These are phyloP conservation scores for Kazachstania taianensis DNA, from an alignment of 805 yeast species.

Conservation along the genomic window DNA sequence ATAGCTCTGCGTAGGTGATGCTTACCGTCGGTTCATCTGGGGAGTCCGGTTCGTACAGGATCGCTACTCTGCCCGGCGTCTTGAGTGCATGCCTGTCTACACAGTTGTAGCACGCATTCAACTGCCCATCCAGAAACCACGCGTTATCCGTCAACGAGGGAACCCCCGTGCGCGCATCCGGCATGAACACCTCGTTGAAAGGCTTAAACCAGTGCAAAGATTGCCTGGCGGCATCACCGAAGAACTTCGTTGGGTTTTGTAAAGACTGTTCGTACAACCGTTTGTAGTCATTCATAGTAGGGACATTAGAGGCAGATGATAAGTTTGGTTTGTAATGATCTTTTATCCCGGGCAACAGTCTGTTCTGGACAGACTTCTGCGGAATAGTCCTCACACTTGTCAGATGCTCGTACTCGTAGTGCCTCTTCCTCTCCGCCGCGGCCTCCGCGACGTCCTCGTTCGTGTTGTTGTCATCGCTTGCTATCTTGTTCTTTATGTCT, in stretches of 20 bases:
- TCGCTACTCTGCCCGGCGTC: slow-evolving; percentile 63
- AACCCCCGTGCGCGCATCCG: slow-evolving; percentile 30
- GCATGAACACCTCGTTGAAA: slow-evolving; percentile 42
- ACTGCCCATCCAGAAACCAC: slow-evolving; percentile 73
- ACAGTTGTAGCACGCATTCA: slow-evolving; percentile 73
- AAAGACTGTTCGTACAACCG: slow-evolving; percentile 64
- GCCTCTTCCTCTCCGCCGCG: neutral
- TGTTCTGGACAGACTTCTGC: slow-evolving; percentile 15
- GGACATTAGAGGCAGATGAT: slow-evolving; percentile 6
- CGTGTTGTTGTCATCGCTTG: neutral
- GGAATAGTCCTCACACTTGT: slow-evolving; percentile 17
- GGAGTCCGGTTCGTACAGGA: slow-evolving; percentile 76
- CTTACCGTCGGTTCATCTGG: slow-evolving; percentile 42
- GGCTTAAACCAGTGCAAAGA: slow-evolving; percentile 72
- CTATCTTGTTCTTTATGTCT: neutral
- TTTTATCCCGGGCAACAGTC: slow-evolving; percentile 14
- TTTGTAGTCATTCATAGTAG: slow-evolving; percentile 57
- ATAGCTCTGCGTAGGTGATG: slow-evolving; percentile 61
- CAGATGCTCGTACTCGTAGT: slow-evolving; percentile 21
- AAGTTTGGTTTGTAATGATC: slow-evolving; percentile 44
- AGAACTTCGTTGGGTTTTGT: slow-evolving; percentile 69
- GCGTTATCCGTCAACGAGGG: slow-evolving; percentile 42
- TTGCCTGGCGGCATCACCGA: slow-evolving; percentile 65
- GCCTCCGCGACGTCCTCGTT: neutral
- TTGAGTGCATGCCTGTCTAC: slow-evolving; percentile 72